Evolutionary conservation across 2,329 filamentous ascomycete species (phyloP), one percentile per base, ranked within the genome.

Genomic region (Xylaria multiplex): DNA sequence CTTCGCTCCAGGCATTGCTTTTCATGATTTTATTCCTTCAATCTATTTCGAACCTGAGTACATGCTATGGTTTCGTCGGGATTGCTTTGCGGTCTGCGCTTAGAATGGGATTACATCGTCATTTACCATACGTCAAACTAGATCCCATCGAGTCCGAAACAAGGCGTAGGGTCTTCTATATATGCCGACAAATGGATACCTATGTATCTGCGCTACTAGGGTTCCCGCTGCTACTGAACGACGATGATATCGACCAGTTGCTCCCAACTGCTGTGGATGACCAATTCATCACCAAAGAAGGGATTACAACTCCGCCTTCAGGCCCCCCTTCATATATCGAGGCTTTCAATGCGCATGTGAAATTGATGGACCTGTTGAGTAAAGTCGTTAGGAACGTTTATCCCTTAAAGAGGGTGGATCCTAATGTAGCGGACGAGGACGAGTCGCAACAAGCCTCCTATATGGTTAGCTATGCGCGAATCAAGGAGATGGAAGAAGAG

Each of bases 1-100:
- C 84, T 22, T 91, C 91, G 1, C 81, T 95, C 8, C 92, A 96
- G 76, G 88, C 90, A 2, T 84, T 96, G 6, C 80, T 93, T 22
- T 93, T 93, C 76, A 91, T 93, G 85, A 91, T 93, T 55, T 81
- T 95, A 2, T 96, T 94, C 74, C 83, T 95, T 1, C 92, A 96
- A 74, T 88, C 90, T 2, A 92, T 92, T 1, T 91, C 91, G 9
- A 92, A 93, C 74, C 81, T 95, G 35, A 92, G 89, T 74, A 91
- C 89, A 9, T 95, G 92, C 75, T 95, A 95, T 77, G 88, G 91
- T 0, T 93, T 93, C 71, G 85, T 95, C 54, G 92, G 92, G 6
- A 91, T 95, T 72, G 92, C 91, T 2, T 81, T 94, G 55, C 87
- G 91, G 57, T 90, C 91, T 6, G 88, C 91, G n/a, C 79, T 95